phyloP scores from a whole-genome alignment of 1,284 basidiomycete species.

The Earliella scabrosa region DNA sequence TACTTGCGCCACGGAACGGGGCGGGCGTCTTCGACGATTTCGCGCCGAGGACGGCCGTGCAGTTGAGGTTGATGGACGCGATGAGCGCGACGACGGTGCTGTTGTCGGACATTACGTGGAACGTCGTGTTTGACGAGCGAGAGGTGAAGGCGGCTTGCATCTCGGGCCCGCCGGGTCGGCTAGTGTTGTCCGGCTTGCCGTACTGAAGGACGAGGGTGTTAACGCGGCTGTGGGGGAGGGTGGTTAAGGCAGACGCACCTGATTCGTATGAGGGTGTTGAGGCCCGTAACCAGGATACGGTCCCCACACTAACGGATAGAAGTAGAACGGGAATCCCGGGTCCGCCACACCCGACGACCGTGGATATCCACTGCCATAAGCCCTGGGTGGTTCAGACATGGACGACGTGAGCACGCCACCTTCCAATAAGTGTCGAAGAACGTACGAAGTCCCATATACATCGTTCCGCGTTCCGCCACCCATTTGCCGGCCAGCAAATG shows the following conservation, averaged over 20 bases:
- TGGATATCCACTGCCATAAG: slow-evolving; percentile 67
- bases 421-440: background rate
- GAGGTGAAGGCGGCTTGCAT: slow-evolving; percentile 55
- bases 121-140: slow-evolving; percentile 48
- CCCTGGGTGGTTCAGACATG: slow-evolving; percentile 38
- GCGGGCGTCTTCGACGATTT: slow-evolving; percentile 31
- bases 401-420: background rate
- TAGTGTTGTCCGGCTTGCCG: slow-evolving; percentile 53
- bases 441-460: slow-evolving; percentile 46
- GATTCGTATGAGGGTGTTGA: slow-evolving; percentile 47
- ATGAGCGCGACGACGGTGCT: slow-evolving; percentile 56
- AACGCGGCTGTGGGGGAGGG: background rate
- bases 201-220: slow-evolving; percentile 46
- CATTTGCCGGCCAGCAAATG: slow-evolving; percentile 44
- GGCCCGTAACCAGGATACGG: slow-evolving; percentile 38
- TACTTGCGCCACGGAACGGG: slow-evolving; percentile 35
- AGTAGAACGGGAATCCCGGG: slow-evolving; percentile 58
- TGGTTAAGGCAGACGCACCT: slow-evolving; percentile 33
- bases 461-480: slow-evolving; percentile 46
- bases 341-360: slow-evolving; percentile 47
- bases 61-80: slow-evolving; percentile 39
- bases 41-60: slow-evolving; percentile 17
- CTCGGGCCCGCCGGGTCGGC: slow-evolving; percentile 62
- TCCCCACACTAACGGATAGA: slow-evolving; percentile 64
- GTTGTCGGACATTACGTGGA: slow-evolving; percentile 63